phyloP scores from a whole-genome alignment of 768 basidiomycete genomes.

The Boletus subcaerulescens region DNA sequence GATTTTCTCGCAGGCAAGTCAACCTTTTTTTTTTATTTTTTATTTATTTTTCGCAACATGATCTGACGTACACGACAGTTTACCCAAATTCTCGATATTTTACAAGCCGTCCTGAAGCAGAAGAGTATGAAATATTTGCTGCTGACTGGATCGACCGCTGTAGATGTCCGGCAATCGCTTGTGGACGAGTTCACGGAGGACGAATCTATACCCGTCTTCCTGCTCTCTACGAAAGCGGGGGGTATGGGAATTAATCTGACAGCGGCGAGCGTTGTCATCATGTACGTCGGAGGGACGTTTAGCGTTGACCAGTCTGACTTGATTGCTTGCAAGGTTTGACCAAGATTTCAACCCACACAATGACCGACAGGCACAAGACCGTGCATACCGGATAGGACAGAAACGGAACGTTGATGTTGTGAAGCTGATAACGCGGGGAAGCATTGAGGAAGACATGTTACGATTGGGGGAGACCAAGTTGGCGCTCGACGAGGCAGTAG shows the following conservation, averaged over 20 bases:
- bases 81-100: slow-evolving; percentile 92
- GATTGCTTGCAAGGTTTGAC: slow-evolving; percentile 67
- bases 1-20: slow-evolving; percentile 87
- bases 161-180: slow-evolving; percentile 87
- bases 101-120: slow-evolving; percentile 77
- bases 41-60: background rate
- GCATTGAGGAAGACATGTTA: slow-evolving; percentile 97
- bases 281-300: slow-evolving; percentile 44
- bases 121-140: slow-evolving; percentile 72
- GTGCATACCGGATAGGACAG: slow-evolving; percentile 96
- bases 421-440: slow-evolving; percentile 86
- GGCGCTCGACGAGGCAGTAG: slow-evolving; percentile 90
- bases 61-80: slow-evolving; percentile 51
- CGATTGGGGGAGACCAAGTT: slow-evolving; percentile 87
- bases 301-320: background rate
- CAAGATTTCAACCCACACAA: slow-evolving; percentile 99
- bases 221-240: slow-evolving; percentile 89
- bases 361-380: slow-evolving; percentile 95
- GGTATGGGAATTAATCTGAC: slow-evolving; percentile 97
- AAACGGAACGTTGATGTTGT: slow-evolving; percentile 92
- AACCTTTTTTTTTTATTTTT: too few species aligned
- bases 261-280: slow-evolving; percentile 92
- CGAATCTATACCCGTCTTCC: slow-evolving; percentile 80
- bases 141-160: slow-evolving; percentile 90
- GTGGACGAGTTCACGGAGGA: slow-evolving; percentile 94